A percentile compares a stretch with the other conserved stretches of the same genome.
These are phyloP conservation scores for Lasiodiplodia sp. DNA, from an alignment of 2,329 filamentous ascomycete genomes.

Conservation along the genomic window DNA sequence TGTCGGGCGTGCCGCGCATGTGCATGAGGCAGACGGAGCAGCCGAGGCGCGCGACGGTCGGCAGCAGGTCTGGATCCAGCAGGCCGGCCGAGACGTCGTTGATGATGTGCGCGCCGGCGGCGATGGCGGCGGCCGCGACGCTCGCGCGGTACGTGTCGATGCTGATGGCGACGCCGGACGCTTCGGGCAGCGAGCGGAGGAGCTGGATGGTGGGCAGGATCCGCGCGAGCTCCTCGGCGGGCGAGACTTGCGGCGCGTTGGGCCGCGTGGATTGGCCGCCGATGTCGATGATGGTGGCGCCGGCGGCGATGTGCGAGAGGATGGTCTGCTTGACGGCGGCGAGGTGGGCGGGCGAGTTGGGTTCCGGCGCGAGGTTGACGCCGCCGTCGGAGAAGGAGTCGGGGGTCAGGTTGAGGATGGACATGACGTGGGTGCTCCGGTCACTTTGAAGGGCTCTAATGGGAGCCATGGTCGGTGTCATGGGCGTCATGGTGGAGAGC, in stretches of 20 bases:
- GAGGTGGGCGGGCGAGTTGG: constrained; percentile 48
- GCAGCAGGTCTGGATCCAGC: constrained; percentile 81
- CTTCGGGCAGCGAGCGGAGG: constrained; percentile 72
- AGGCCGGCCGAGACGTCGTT: constrained; percentile 90
- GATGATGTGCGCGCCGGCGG: constrained; percentile 86
- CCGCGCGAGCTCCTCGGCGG: constrained; percentile 77
- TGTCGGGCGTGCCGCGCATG: constrained; percentile 86
- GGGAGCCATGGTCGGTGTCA: constrained; percentile 43
- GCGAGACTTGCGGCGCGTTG: constrained; percentile 70
- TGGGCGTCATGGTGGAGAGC: constrained; percentile 49
- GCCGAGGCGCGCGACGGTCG: constrained; percentile 77
- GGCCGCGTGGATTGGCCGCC: constrained; percentile 94
- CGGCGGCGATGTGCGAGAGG: constrained; percentile 67
- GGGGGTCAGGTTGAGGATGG: constrained; percentile 91
- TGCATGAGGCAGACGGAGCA: constrained; percentile 83
- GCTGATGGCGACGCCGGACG: constrained; percentile 73
- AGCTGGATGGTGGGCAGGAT: constrained; percentile 80
- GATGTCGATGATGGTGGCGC: constrained; percentile 87
- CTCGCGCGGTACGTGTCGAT: constrained; percentile 90
- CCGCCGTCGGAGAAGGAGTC: constrained; percentile 98
- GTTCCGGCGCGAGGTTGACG: constrained; percentile 24
- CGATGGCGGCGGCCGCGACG: constrained; percentile 79
- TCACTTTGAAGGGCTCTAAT: constrained; percentile 38
- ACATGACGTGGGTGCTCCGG: constrained; percentile 79
- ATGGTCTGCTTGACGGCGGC: constrained; percentile 65